Evolutionary conservation across 2,329 filamentous ascomycete genomes (phyloP), one percentile per base, ranked within the genome.

Genomic region (Aphanoascus verrucosus): DNA sequence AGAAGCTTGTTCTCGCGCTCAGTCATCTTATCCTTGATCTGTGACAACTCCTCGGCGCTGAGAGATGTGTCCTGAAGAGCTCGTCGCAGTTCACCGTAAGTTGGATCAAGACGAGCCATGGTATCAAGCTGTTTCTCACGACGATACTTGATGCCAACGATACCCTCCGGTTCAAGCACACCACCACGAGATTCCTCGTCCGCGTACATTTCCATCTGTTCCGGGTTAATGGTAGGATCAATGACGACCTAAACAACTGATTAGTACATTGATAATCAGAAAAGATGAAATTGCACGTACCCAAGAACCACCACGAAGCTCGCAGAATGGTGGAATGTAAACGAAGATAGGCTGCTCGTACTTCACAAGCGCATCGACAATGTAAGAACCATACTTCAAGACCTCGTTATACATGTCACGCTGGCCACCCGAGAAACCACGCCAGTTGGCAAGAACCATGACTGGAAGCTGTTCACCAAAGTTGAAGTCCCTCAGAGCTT

Each of bases 391-490:
- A 67, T 98, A 98, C 79, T 98, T 98, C 72, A 98, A 83, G 14
- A 98, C 93, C 75, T 98, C 93, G 76, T 97, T 96, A 83, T 94
- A 98, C 93, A 98, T 98, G 74, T 98, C 93, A 63, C 91, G 88
- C 75, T 98, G 93, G 60, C 93, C 93, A 77, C 93, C 93, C 62
- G 93, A 98, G 88, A 98, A 98, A 77, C 93, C 93, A 83, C 93
- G 85, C 93, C 93, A 98, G 80, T 98, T 98, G 74, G 93, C 93
- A 59, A 98, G 83, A 68, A 98, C 98, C 89, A 98, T 97, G 61
- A 98, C 77, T 54, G 93, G 93, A 66, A 98, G 79, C 76, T 98
- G 93, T 75, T 98, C 93, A 69, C 93, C 93, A 61, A 94, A 83
- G 82, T 98, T 98, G 82, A 98, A 98, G 77, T 98, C 93, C 65